Percentiles rank a stretch among this genome's conserved stretches.
These are phyloP conservation scores for Bipolaris victoriae DNA, from an alignment of 2,329 filamentous ascomycete genomes.

Conservation along the genomic window DNA sequence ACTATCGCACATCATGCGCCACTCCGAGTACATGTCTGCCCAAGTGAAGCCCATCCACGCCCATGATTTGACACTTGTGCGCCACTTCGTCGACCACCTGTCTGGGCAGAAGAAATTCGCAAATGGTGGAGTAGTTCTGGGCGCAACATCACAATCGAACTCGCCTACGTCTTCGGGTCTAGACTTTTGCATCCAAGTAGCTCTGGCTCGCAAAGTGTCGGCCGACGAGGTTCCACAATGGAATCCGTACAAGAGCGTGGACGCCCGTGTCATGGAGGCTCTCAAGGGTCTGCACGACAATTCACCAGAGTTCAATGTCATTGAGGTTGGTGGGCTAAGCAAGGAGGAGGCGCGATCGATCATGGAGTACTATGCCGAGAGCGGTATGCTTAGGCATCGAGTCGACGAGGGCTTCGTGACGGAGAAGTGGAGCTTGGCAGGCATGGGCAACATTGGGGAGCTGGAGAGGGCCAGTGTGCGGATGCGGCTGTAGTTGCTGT, in stretches of 20 bases:
- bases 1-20: slow-evolving; percentile 79
- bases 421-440: slow-evolving; percentile 84
- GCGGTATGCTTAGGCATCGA: slow-evolving; percentile 74
- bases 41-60: slow-evolving; percentile 79
- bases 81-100: slow-evolving; percentile 76
- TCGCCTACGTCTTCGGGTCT: slow-evolving; percentile 68
- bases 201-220: slow-evolving; percentile 52
- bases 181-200: slow-evolving; percentile 67
- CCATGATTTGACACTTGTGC: slow-evolving; percentile 79
- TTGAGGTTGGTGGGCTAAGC: slow-evolving; percentile 70
- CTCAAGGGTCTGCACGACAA: slow-evolving; percentile 49
- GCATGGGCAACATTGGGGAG: slow-evolving; percentile 83
- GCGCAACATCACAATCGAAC: slow-evolving; percentile 76
- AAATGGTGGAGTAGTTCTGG: slow-evolving; percentile 82
- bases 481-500: slow-evolving; percentile 38
- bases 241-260: slow-evolving; percentile 60
- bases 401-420: slow-evolving; percentile 74
- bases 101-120: slow-evolving; percentile 54
- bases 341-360: slow-evolving; percentile 77
- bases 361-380: slow-evolving; percentile 93
- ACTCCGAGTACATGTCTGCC: slow-evolving; percentile 75
- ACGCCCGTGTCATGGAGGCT: slow-evolving; percentile 58
- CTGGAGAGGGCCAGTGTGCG: slow-evolving; percentile 71
- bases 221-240: slow-evolving; percentile 48
- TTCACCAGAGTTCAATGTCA: slow-evolving; percentile 50